These are phyloP conservation scores for Exidia glandulosa DNA, from an alignment of 768 basidiomycete species.

Conservation along the genomic window DNA sequence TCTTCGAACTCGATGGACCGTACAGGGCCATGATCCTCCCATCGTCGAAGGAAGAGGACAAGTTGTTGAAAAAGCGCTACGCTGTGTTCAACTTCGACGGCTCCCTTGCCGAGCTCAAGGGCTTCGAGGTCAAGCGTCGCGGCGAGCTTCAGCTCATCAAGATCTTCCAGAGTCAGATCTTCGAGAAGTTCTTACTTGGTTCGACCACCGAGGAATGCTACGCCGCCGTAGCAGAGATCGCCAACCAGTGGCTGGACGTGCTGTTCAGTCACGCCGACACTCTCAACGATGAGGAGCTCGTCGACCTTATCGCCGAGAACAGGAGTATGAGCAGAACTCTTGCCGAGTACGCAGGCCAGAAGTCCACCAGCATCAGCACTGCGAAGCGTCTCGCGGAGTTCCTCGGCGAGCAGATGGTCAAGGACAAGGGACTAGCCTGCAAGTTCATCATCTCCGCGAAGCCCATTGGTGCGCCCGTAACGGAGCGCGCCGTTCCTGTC, in stretches of 20 bases:
- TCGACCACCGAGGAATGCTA: slow-evolving; percentile 93
- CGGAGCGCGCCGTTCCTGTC: slow-evolving; percentile 91
- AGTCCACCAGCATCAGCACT: slow-evolving; percentile 97
- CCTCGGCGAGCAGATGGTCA: slow-evolving; percentile 96
- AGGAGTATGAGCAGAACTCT: slow-evolving; percentile 95
- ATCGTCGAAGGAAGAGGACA: slow-evolving; percentile 98
- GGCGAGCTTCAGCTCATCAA: slow-evolving; percentile 98
- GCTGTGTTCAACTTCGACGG: slow-evolving; percentile 99
- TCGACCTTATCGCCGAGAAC: slow-evolving; percentile 98
- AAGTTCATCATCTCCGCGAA: slow-evolving; percentile 97
- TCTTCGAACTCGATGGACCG: slow-evolving; percentile 97
- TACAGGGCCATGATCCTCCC: slow-evolving; percentile 99
- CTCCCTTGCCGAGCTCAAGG: slow-evolving; percentile 93
- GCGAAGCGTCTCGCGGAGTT: slow-evolving; percentile 93
- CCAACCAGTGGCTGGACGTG: slow-evolving; percentile 95
- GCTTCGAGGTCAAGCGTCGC: slow-evolving; percentile 96
- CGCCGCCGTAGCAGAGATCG: slow-evolving; percentile 82
- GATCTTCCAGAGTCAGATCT: slow-evolving; percentile 97
- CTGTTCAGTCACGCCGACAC: slow-evolving; percentile 79
- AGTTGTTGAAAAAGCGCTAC: slow-evolving; percentile 94
- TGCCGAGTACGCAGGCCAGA: slow-evolving; percentile 91
- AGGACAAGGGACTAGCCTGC: slow-evolving; percentile 97
- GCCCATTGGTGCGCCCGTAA: slow-evolving; percentile 87
- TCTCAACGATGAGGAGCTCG: slow-evolving; percentile 81
- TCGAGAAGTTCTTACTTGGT: slow-evolving; percentile 93